A percentile compares a stretch with the other conserved stretches of the same genome.
Evolutionary conservation across 1,139 yeast genomes (phyloP).

Genomic region (Taiozyma sp.): DNA sequence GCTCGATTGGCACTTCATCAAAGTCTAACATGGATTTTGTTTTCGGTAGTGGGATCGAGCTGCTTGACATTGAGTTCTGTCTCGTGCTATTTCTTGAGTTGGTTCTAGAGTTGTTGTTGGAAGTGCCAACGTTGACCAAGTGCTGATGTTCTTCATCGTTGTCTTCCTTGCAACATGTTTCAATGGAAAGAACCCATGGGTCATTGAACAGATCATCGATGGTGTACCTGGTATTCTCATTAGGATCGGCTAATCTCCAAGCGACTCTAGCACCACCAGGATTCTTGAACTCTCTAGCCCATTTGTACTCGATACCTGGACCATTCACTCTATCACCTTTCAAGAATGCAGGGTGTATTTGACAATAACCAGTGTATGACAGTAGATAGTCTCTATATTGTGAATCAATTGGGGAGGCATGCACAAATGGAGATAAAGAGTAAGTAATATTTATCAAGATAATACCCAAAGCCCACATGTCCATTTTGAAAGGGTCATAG

Average conservation of each 20-base stretch:
- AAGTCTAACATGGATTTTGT: conserved; percentile 21
- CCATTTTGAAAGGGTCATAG: conserved; percentile 67
- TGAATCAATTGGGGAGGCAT: conserved; percentile 45
- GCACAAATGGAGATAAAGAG: conserved; percentile 56
- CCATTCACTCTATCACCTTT: conserved; percentile 45
- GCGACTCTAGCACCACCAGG: conserved; percentile 64
- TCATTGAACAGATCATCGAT: conserved; percentile 52
- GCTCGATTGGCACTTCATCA: not conserved
- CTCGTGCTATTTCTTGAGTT: conserved; percentile 1
- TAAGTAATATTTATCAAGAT: conserved; percentile 54
- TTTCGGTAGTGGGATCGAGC: not conserved
- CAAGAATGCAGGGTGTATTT: conserved; percentile 51
- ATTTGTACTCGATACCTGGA: conserved; percentile 64
- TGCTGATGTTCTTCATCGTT: conserved; percentile 33
- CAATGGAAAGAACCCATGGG: conserved; percentile 59
- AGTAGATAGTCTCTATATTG: conserved; percentile 54
- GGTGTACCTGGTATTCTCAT: conserved; percentile 47
- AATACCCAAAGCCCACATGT: conserved; percentile 72
- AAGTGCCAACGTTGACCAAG: conserved; percentile 4
- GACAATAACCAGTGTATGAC: conserved; percentile 45
- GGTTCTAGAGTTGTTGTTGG: conserved; percentile 25
- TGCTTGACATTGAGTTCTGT: not conserved
- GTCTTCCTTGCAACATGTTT: conserved; percentile 56
- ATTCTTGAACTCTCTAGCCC: conserved; percentile 56
- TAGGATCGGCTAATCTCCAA: conserved; percentile 73